phyloP scores from a whole-genome alignment of 257 asterid genomes.

The Voacanga thouarsii region DNA sequence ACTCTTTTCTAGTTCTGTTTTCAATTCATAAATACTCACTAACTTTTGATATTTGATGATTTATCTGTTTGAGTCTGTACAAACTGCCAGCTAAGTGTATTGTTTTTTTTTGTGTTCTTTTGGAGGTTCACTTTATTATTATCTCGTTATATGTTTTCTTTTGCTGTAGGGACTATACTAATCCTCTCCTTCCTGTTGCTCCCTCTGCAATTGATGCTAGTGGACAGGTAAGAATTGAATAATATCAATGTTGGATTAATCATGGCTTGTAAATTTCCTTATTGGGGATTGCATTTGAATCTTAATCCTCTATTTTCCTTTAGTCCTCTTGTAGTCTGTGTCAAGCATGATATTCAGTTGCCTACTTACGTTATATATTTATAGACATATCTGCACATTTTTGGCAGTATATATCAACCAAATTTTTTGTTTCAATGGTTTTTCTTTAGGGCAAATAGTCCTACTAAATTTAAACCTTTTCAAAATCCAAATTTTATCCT shows the following conservation, averaged over 20 bases:
- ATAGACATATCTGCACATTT: background rate
- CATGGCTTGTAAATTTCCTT: background rate
- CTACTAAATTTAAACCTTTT: too few relatives aligned
- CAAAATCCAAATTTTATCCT: too few relatives aligned
- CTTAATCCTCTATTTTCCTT: background rate
- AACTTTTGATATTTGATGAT: background rate
- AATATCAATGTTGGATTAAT: background rate
- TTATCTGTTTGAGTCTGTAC: background rate
- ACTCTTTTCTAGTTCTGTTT: background rate
- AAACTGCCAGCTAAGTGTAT: background rate
- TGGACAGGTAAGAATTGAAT: constrained; percentile 63
- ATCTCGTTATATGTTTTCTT: background rate
- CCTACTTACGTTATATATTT: background rate
- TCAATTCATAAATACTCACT: background rate
- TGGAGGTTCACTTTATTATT: background rate
- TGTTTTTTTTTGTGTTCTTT: background rate
- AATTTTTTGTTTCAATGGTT: background rate
- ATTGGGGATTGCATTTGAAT: background rate
- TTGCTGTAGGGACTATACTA: constrained; percentile 82
- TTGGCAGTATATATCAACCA: background rate
- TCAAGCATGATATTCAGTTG: background rate
- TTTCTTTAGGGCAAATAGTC: background rate
- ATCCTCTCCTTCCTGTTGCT: constrained; percentile 86
- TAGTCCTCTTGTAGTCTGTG: background rate
- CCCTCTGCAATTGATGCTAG: constrained; percentile 93